phyloP scores from a whole-genome alignment of 441 rosid species.

The Pelargonium myrrhifolium region DNA sequence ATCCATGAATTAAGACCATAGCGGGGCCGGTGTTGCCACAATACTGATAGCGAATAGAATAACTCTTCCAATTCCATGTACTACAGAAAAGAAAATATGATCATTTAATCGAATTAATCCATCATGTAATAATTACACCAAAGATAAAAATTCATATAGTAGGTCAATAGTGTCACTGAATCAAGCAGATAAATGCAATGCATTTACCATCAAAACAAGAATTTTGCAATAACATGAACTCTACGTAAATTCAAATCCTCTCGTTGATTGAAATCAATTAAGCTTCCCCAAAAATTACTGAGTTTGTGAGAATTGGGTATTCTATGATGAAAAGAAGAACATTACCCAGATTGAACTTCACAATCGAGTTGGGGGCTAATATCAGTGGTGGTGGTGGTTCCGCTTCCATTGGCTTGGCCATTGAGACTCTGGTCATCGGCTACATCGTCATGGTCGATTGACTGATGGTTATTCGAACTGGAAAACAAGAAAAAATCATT shows the following conservation, averaged over 20 bases:
- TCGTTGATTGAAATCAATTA: neutral
- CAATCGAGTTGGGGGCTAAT: neutral
- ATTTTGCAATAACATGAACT: neutral
- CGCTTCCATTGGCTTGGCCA: too few relatives aligned
- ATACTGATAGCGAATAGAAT: slow-evolving; percentile 68
- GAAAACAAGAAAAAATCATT: neutral
- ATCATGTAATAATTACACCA: neutral
- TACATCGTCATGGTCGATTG: neutral
- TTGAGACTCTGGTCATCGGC: neutral
- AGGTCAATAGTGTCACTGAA: neutral
- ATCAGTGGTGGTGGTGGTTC: neutral
- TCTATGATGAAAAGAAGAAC: neutral
- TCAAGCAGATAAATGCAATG: neutral
- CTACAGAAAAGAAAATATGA: slow-evolving; percentile 27
- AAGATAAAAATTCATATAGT: neutral
- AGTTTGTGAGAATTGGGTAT: neutral
- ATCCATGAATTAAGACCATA: slow-evolving; percentile 74
- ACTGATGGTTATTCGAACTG: neutral
- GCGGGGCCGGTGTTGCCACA: slow-evolving; percentile 73
- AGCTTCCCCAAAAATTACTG: neutral
- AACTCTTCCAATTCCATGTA: slow-evolving; percentile 78
- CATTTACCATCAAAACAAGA: neutral
- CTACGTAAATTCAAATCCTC: too few relatives aligned
- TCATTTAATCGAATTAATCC: neutral
- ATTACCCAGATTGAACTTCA: slow-evolving; percentile 1